phyloP scores from a whole-genome alignment of 2,329 filamentous ascomycete species.

The Ascochyta lentis region DNA sequence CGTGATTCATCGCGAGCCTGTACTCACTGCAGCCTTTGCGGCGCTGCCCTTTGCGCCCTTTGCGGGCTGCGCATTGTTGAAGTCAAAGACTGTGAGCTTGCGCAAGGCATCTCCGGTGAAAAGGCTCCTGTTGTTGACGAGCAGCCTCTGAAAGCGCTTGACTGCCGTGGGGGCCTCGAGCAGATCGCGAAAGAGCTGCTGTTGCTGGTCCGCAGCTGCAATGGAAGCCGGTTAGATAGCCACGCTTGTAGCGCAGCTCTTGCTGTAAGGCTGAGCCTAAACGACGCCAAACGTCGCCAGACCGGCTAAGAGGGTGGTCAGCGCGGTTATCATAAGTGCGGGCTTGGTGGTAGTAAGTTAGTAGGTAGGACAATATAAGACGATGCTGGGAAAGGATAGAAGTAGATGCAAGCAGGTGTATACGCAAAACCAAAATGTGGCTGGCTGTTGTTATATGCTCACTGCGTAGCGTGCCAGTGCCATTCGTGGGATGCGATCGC shows the following conservation, averaged over 20 bases:
- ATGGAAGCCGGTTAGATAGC: constrained; percentile 12
- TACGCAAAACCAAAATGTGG: background rate
- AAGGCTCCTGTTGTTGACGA: constrained; percentile 40
- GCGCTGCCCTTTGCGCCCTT: constrained; percentile 61
- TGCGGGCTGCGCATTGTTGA: constrained; percentile 52
- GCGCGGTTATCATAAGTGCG: background rate
- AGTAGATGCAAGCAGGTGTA: background rate
- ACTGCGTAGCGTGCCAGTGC: background rate
- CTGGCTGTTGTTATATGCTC: background rate
- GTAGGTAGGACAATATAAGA: background rate
- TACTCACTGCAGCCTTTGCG: constrained; percentile 26
- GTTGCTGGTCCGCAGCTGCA: constrained; percentile 25
- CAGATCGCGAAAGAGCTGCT: constrained; percentile 37
- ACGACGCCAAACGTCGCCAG: background rate
- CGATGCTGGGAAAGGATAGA: background rate
- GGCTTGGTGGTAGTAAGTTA: background rate
- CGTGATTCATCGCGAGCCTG: background rate
- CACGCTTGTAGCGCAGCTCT: background rate
- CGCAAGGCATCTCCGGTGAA: constrained; percentile 39
- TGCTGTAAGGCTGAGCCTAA: background rate
- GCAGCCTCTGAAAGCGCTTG: constrained; percentile 47
- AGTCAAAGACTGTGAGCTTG: constrained; percentile 67
- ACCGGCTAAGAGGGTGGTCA: background rate
- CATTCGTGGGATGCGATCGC: too few relatives aligned
- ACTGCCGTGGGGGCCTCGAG: constrained; percentile 39